Base-by-base conservation (phyloP, 768 basidiomycete species). In the Suillus alpinus region DNA sequence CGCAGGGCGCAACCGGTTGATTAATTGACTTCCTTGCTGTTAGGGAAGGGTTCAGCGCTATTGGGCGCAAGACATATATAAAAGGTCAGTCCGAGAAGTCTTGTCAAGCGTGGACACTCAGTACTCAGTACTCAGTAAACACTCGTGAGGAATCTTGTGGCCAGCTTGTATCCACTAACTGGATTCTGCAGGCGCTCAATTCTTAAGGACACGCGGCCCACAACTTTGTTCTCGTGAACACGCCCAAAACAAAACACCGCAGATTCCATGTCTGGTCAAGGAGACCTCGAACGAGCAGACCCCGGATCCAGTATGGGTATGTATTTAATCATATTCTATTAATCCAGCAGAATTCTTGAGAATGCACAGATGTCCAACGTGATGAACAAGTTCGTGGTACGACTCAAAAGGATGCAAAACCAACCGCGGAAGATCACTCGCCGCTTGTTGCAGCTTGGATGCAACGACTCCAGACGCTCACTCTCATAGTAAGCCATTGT, bases 231-330 rank as follows among this genome's bases (percentile, higher is more conserved):
- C 23, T 26, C 14, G 6, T 8, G 23, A 47, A 26, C 46, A 26
- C 29, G 16, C 16, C 8, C 26, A n/a, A n/a, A n/a, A n/a, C n/a
- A 29, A 3, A 18, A 86, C 65, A 82, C 82, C 8, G 67, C 69
- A 56, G 29, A 20, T 36, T 26, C 26, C 52, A 53, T 55, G 53
- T 10, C 53, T 10, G 8, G 23, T 55, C 53, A 39, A 55, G 20
- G 8, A 36, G 53, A 55, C 9, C 36, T 55, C 36, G 36, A 55
- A 39, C 53, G 37, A 18, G 53, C 36, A 6, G 36, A 26, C 14
- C 29, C 47, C 5, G 49, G 49, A 2, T 36, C 53, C 9, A 26
- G 20, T 39, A 10, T 39, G 3, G 53, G 53, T 55, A 29, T 39
- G 36, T 9, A 39, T 39, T 39, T 20, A 1, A 37, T 18, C 18